Evolutionary conservation across 2,329 filamentous ascomycete genomes (phyloP).

Genomic region (Ophiocordyceps camponoti-saundersi): DNA sequence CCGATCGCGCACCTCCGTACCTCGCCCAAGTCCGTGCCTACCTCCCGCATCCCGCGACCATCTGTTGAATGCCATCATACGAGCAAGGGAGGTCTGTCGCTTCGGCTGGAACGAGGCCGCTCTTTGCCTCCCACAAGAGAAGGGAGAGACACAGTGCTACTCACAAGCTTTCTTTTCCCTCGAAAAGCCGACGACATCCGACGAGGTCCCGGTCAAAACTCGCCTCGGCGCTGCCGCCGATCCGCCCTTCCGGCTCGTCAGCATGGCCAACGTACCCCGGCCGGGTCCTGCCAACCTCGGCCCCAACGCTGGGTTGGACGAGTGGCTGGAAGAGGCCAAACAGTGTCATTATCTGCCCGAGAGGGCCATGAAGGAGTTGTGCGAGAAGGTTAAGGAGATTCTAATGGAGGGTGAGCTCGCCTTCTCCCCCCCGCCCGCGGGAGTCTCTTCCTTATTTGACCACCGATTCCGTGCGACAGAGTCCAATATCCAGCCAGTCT

Average conservation of each 20-base stretch:
- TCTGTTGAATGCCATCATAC: neutral
- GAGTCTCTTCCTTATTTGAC: neutral
- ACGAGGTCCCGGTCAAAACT: no score
- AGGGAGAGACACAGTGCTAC: neutral
- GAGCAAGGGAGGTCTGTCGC: neutral
- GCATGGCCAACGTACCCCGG: constrained; percentile 50
- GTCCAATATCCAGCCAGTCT: constrained; percentile 97
- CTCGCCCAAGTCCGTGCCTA: neutral
- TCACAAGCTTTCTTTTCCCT: no score
- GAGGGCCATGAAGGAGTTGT: constrained; percentile 93
- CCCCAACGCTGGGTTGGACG: constrained; percentile 72
- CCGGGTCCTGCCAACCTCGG: constrained; percentile 78
- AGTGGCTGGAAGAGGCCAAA: constrained; percentile 94
- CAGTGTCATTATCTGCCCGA: constrained; percentile 95
- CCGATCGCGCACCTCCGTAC: neutral
- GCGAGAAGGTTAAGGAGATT: constrained; percentile 96
- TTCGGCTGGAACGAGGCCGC: neutral
- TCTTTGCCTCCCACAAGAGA: neutral
- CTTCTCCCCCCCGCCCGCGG: constrained; percentile 1
- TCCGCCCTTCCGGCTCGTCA: neutral
- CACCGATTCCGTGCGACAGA: constrained; percentile 32
- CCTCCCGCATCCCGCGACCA: neutral
- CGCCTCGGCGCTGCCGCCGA: neutral
- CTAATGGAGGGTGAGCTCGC: constrained; percentile 75
- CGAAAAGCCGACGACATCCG: no score